Evolutionary conservation across 331 rosid genomes (phyloP), one percentile per base, ranked within the genome.

Genomic region (Acacia pycnantha): DNA sequence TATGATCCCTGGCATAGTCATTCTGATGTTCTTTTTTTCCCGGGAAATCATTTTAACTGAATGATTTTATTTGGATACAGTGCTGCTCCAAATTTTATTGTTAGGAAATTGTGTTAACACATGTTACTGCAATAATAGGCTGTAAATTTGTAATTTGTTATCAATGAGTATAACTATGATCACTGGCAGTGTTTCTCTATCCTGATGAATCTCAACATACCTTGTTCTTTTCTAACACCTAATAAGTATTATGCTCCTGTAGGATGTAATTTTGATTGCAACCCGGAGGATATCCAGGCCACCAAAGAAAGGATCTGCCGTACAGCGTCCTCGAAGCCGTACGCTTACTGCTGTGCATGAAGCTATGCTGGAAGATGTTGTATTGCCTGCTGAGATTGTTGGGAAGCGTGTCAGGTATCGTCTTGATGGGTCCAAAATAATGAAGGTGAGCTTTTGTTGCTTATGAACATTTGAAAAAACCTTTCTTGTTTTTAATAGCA

Each of bases 301-400:
- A 8, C 97, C 98, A 56, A 92, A 92, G 90, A 92, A 94, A 47
- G 97, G 98, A 41, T 91, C 98, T 27, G 97, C 98, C 72, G 98
- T 69, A 61, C 93, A 90, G 77, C 89, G 98, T 11, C 98, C 98
- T 2, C 94, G 97, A 62, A 92, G 81, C 82, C 92, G 98, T 0
- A 94, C 98, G 0, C 93, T 94, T 37, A 94, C 98, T 19, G 85
- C 96, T 80, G 98, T 94, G 53, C 98, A 94, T 29, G 98, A 94
- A 69, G 98, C 97, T 48, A 80, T 92, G 86, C 80, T 94, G 15
- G 97, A 94, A 79, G 97, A 94, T 75, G 47, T 92, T 80, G 98
- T 94, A 5, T 79, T 88, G 64, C 98, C 97, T 53, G 98, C 98
- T 58, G 97, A 94, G 79, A 92, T 94, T 84, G 93, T 85, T 47